These are phyloP conservation scores for Neurospora sp. DNA, from an alignment of 495 filamentous ascomycete species.

Conservation along the genomic window DNA sequence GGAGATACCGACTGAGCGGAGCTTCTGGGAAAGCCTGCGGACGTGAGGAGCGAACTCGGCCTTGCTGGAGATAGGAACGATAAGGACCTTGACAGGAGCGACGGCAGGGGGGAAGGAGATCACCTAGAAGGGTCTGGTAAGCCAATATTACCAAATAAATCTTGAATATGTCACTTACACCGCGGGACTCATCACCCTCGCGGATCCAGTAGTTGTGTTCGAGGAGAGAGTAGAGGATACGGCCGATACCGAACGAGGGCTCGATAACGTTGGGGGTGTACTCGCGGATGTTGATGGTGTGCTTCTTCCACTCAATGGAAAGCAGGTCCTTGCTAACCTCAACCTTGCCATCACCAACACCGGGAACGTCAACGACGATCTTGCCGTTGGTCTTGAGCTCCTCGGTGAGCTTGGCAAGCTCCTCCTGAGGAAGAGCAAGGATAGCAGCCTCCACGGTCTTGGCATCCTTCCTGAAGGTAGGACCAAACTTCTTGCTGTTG, in stretches of 20 bases:
- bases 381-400: constrained; percentile 56
- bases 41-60: constrained; percentile 49
- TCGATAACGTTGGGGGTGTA: constrained; percentile 81
- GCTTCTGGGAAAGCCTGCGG: constrained; percentile 44
- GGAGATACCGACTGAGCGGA: constrained; percentile 50
- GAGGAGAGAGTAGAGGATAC: constrained; percentile 66
- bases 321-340: constrained; percentile 63
- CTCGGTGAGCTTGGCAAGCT: constrained; percentile 58
- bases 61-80: constrained; percentile 60
- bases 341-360: constrained; percentile 41
- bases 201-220: constrained; percentile 76
- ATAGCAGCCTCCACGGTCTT: constrained; percentile 63
- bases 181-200: constrained; percentile 56
- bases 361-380: constrained; percentile 55
- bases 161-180: constrained; percentile 39
- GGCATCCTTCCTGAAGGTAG: constrained; percentile 70
- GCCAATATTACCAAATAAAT: constrained; percentile 1
- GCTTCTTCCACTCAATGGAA: constrained; percentile 58
- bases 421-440: constrained; percentile 54
- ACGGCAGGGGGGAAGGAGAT: constrained; percentile 65
- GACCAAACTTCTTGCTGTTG: constrained; percentile 79
- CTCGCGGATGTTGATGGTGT: constrained; percentile 59
- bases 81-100: constrained; percentile 66
- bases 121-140: constrained; percentile 33
- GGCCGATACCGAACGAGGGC: constrained; percentile 76